Evolutionary conservation across 2,329 filamentous ascomycete genomes (phyloP).

Genomic region (Colletotrichum graminicola): DNA sequence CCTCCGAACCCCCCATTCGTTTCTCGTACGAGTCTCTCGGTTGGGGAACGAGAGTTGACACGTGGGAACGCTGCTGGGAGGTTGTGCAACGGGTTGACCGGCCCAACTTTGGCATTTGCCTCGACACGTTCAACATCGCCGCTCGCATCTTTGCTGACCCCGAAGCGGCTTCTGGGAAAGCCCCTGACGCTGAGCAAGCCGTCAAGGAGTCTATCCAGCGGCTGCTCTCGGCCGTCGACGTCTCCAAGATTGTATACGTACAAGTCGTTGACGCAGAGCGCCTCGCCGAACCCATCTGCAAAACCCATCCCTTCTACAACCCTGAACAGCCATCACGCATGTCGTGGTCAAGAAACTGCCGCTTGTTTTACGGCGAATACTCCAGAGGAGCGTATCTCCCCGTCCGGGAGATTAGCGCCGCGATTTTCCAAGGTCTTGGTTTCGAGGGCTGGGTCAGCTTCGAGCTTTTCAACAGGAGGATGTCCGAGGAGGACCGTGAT

Average conservation of each 20-base stretch:
- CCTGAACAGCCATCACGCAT: slow-evolving; percentile 64
- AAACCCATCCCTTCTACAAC: slow-evolving; percentile 54
- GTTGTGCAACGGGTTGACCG: slow-evolving; percentile 74
- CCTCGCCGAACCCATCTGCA: slow-evolving; percentile 68
- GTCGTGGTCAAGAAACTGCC: slow-evolving; percentile 83
- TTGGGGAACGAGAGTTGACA: slow-evolving; percentile 78
- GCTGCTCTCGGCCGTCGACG: slow-evolving; percentile 68
- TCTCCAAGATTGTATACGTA: slow-evolving; percentile 78
- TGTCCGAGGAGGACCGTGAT: slow-evolving; percentile 62
- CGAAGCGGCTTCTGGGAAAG: slow-evolving; percentile 58
- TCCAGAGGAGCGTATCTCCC: slow-evolving; percentile 76
- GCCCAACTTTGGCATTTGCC: slow-evolving; percentile 79
- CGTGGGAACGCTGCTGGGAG: slow-evolving; percentile 80
- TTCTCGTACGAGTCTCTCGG: slow-evolving; percentile 81
- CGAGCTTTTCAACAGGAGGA: slow-evolving; percentile 75
- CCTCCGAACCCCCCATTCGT: slow-evolving; percentile 67
- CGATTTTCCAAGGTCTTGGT: slow-evolving; percentile 73
- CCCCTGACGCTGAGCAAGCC: slow-evolving; percentile 65
- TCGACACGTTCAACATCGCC: slow-evolving; percentile 84
- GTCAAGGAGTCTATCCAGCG: slow-evolving; percentile 66
- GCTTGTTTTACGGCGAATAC: slow-evolving; percentile 68
- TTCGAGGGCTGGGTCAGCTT: slow-evolving; percentile 79
- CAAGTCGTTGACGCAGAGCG: slow-evolving; percentile 82
- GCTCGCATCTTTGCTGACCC: slow-evolving; percentile 80
- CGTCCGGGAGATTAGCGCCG: slow-evolving; percentile 68